Evolutionary conservation across 2,329 filamentous ascomycete genomes (phyloP).

Genomic region (Daldinia sp.): DNA sequence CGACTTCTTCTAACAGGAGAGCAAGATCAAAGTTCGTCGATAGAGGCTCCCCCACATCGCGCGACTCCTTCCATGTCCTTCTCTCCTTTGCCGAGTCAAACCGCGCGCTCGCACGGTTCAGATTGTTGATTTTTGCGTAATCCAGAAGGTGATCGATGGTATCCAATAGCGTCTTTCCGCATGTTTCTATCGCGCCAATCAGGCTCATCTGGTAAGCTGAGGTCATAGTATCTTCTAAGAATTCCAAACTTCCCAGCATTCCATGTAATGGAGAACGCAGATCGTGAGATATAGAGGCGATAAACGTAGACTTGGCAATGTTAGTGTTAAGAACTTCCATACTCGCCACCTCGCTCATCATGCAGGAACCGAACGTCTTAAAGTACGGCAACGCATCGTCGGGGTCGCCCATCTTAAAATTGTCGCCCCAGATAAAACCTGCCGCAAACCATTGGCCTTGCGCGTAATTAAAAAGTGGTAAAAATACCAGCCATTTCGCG

Average conservation of each 20-base stretch:
- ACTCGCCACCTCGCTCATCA: constrained; percentile 64
- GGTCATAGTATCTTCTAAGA: constrained; percentile 54
- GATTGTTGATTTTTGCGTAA: constrained; percentile 52
- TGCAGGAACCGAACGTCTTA: constrained; percentile 57
- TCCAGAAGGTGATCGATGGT: constrained; percentile 60
- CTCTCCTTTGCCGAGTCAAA: constrained; percentile 32
- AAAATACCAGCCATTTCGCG: constrained; percentile 48
- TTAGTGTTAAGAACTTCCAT: constrained; percentile 61
- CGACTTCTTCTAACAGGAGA: constrained; percentile 50
- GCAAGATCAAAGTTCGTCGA: constrained; percentile 47
- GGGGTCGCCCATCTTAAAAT: constrained; percentile 49
- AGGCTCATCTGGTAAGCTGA: constrained; percentile 53
- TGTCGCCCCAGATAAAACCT: constrained; percentile 49
- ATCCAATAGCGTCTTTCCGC: constrained; percentile 58
- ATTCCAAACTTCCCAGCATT: constrained; percentile 61
- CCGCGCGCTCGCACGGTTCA: constrained; percentile 44
- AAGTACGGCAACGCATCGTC: constrained; percentile 48
- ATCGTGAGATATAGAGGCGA: constrained; percentile 67
- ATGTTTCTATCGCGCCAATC: constrained; percentile 55
- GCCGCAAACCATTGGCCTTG: constrained; percentile 48
- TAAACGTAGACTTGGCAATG: constrained; percentile 65
- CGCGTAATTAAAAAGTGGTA: constrained; percentile 49
- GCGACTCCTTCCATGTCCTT: constrained; percentile 38
- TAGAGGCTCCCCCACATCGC: constrained; percentile 19
- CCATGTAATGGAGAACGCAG: constrained; percentile 65